Evolutionary conservation across 495 filamentous ascomycete species (phyloP), one percentile per base, ranked within the genome.

Genomic region (Talaromyces nanjingensis): DNA sequence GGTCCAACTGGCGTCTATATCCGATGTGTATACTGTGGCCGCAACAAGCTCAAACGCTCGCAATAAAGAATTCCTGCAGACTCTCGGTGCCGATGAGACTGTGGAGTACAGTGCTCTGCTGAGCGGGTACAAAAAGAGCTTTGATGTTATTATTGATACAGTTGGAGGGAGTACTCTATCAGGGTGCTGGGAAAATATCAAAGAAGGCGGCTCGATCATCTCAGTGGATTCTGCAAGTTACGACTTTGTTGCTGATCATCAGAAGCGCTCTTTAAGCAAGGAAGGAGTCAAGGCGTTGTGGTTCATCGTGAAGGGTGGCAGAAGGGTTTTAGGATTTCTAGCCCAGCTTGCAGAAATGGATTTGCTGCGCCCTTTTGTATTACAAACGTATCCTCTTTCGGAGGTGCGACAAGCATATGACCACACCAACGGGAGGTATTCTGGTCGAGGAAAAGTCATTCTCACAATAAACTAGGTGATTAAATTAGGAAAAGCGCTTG

Each of bases 231-330:
- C 73, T 22, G 63, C 64, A 31, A 74, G 72, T 52, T 77, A 65
- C 45, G 65, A 71, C 34, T 77, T 76, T 64, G 66, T 73, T 9
- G 49, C 65, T 18, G 66, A 81, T 75, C 74, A 80, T 82, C 14
- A 37, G 24, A 63, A 63, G 57, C 45, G 29, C 6, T 20, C 7
- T 22, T 14, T 53, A 22, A 68, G 68, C 29, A 71, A 65, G 56
- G 63, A 66, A 34, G 63, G 54, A 0, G 65, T 78, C 5, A 65
- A 68, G 5, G 71, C 71, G 3, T 60, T 70, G 42, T 76, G 72
- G 54, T 76, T 77, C 49, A 72, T 78, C 61, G 70, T 77, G 8
- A 45, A 70, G 62, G 69, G 67, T 9, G 66, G 68, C 59, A 39
- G 27, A 4, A 33, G 63, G 11, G 63, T 34, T 11, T 64, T 75